Base-by-base conservation (phyloP, 805 yeast species). In the Priceomyces fermenticarens region DNA sequence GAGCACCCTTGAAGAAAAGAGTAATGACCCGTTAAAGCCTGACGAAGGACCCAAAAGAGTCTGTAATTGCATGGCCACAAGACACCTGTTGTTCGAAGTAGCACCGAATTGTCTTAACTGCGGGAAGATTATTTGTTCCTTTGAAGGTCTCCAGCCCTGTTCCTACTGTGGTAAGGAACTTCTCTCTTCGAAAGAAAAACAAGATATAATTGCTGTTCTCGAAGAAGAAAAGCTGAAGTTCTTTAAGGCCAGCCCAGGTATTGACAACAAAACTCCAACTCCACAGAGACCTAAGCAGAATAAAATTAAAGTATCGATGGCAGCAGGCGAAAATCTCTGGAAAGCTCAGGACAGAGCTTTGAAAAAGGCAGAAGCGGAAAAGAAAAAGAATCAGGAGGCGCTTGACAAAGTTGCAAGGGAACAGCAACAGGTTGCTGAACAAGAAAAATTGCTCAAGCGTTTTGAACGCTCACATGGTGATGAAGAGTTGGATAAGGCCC, bases 41-140 rank as follows among this genome's bases (percentile, higher is more conserved):
- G 38, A 38, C 36, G 17, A 54, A 47, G 2, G 47, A 41, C 39
- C 48, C 52, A 40, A 55, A 45, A 57, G 68, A 13, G 56, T 52
- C 3, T 90, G 98, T 57, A 78, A 83, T 46, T 90, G 98, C 55
- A 86, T 83, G 80, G 97, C 91, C 1, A 77, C 85, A 0, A 70
- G 85, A 44, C 99, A 93, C 56, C 96, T 97, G 3, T 64, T 93
- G 25, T 85, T 88, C 47, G 95, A 87, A 42, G 75, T 85, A 47
- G 93, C 95, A 2, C 98, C 99, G 1, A 93, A 93, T 58, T 93
- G 99, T 54, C 63, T 93, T 31, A 81, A 85, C 44, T 93, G 99
- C 60, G 99, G 99, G 9, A 87, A 89, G 60, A 87, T 93, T 32
- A 87, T 93, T 2, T 93, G 99, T 66, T 73, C 76, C 3, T 83